A percentile compares a stretch with the other conserved stretches of the same genome.
Conservation (phyloP, 805 yeast species). For the Ogataea dorogensis region DNA sequence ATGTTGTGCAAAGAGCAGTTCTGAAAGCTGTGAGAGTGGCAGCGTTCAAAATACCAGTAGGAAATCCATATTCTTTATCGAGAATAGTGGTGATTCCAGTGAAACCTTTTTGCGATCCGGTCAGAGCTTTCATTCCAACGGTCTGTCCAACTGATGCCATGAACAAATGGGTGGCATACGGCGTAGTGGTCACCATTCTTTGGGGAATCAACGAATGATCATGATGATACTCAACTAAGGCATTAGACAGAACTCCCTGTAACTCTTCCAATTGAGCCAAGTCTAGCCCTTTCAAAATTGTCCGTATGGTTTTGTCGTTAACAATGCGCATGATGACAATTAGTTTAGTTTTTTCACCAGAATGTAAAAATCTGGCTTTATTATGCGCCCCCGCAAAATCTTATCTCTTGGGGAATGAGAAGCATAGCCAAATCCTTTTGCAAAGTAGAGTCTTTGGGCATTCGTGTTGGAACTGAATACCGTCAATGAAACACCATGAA, state of each 20-base stretch:
- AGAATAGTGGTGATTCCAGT: conserved; percentile 54
- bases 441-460: conserved; percentile 45
- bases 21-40: conserved; percentile 61
- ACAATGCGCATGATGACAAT: conserved; percentile 35
- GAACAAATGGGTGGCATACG: conserved; percentile 49
- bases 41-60: conserved; percentile 56
- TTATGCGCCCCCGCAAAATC: conserved; percentile 38
- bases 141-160: conserved; percentile 62
- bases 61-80: conserved; percentile 49
- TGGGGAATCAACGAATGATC: conserved; percentile 53
- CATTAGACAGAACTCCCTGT: conserved; percentile 37
- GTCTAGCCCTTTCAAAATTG: conserved; percentile 31
- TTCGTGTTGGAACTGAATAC: conserved; percentile 46
- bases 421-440: conserved; percentile 38
- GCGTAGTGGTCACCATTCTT: conserved; percentile 45
- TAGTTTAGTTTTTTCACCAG: conserved; percentile 16
- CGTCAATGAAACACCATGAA: conserved; percentile 42
- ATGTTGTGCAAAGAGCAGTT: conserved; percentile 57
- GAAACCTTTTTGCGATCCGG: conserved; percentile 58
- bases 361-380: conserved; percentile 46
- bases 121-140: conserved; percentile 60
- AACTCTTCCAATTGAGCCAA: conserved; percentile 30
- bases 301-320: conserved; percentile 31
- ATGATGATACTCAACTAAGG: conserved; percentile 40
- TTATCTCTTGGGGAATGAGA: conserved; percentile 46